Percentiles rank a stretch among this genome's conserved stretches.
Conservation (phyloP, 176 grass and related monocot genomes). For the Carex littledalei region DNA sequence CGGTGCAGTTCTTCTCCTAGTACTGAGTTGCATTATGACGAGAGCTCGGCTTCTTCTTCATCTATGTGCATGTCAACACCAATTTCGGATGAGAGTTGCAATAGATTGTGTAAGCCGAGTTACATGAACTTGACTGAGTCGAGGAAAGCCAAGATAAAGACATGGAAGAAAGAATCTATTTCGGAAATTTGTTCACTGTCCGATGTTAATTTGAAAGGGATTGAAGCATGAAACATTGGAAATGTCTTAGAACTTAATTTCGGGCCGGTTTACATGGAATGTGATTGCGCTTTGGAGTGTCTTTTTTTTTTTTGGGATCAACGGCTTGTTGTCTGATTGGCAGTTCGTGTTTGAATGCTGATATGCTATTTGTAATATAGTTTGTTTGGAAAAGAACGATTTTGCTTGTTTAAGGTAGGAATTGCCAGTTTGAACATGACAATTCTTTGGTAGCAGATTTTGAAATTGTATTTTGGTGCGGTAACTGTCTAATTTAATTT, state of each 20-base stretch:
- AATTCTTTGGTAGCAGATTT: neutral
- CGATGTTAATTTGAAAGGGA: constrained; percentile 32
- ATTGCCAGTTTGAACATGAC: neutral
- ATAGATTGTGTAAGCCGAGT: constrained; percentile 46
- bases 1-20: constrained; percentile 64
- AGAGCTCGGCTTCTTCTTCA: constrained; percentile 72
- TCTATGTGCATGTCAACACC: constrained; percentile 69
- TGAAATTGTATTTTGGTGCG: neutral
- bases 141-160: constrained; percentile 73
- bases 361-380: constrained; percentile 57
- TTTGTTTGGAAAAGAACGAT: constrained; percentile 20
- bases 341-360: neutral
- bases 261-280: constrained; percentile 16
- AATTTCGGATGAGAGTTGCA: constrained; percentile 42
- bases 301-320: constrained; percentile 36
- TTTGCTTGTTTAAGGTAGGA: constrained; percentile 18
- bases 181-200: constrained; percentile 23
- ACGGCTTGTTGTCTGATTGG: constrained; percentile 46
- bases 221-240: constrained; percentile 12
- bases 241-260: neutral
- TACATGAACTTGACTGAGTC: constrained; percentile 97
- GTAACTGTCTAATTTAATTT: neutral
- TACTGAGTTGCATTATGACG: constrained; percentile 64
- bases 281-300: constrained; percentile 6
- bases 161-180: constrained; percentile 12